Conservation (phyloP, 208 protist species). For the Trypanosoma rangeli region DNA sequence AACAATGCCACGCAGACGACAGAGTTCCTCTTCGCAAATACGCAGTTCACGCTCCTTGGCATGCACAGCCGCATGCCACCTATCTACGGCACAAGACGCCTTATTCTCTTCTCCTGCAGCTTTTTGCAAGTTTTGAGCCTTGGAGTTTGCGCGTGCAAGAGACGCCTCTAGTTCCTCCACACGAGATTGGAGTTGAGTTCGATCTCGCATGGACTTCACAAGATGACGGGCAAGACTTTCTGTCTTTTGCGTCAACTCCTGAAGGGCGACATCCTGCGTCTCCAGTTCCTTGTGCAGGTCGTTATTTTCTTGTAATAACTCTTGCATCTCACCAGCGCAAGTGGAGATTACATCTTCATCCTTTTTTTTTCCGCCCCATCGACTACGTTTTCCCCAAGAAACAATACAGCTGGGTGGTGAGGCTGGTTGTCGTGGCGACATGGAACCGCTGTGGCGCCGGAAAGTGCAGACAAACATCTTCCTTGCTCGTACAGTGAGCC, state of each 20-base stretch:
- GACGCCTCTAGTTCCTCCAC: conserved; percentile 61
- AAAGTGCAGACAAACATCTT: not conserved
- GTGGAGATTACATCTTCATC: not conserved
- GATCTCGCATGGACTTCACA: conserved; percentile 72
- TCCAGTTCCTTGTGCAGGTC: conserved; percentile 39
- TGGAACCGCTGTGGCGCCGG: not conserved
- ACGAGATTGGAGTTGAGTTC: conserved; percentile 54
- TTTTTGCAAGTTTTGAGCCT: conserved; percentile 59
- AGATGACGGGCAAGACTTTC: conserved; percentile 81
- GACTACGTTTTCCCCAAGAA: not conserved
- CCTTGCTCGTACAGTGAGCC: not conserved
- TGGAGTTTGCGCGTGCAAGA: conserved; percentile 55
- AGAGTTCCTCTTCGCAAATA: conserved; percentile 78
- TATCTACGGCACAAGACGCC: conserved; percentile 25
- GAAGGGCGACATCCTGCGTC: conserved; percentile 46
- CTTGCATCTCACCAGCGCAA: not conserved
- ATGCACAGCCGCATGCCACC: conserved; percentile 44
- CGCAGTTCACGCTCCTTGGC: conserved; percentile 79
- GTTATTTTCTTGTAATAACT: conserved; percentile 41
- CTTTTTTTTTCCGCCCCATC: not conserved
- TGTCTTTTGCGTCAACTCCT: conserved; percentile 60
- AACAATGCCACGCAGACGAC: conserved; percentile 56
- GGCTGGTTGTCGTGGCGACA: not conserved
- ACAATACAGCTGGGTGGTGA: not conserved
- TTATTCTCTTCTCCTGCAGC: conserved; percentile 50